Base-by-base conservation (phyloP, 2,329 filamentous ascomycete species). In the Xylaria sp. region DNA sequence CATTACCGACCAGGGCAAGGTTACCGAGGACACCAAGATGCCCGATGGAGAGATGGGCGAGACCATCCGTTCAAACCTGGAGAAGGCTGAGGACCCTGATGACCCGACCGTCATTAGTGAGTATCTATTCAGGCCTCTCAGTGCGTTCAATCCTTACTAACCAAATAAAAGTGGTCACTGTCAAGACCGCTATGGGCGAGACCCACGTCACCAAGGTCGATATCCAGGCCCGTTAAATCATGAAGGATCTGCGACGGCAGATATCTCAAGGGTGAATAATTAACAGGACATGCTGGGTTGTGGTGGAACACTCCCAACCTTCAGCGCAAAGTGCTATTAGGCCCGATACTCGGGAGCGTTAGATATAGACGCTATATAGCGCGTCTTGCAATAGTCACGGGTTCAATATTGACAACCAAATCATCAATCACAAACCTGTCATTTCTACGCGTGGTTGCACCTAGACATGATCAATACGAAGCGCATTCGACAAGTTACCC, bases 121-220 rank as follows among this genome's bases (percentile, higher is more conserved):
- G 28, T 59, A 6, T 4, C 44, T 42, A 23, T 38, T 23, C 11
- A 23, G 26, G 20, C 20, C 7, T 48, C 54, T n/a, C 4, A 6
- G 4, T 3, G 15, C 15, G 17, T 51, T 51, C 2, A 2, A n/a
- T 23, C 5, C 4, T 15, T 26, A 10, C 51, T 69, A 62, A 68
- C 42, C 0, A 48, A 28, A 42, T n/a, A 26, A 56, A 73, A 97
- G 94, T 94, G 84, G 91, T 98, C 78, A 92, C 95, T 78, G 90
- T 99, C 82, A 92, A 97, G 81, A 93, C 93, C 78, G 90, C 96
- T 81, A 99, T 99, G 96, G 93, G 93, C 81, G 95, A 99, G 86
- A 93, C 98, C 88, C 85, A 88, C 78, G 92, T 91, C 80, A 91
- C 97, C 81, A 94, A 97, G 81, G 92, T 90, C 85, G 98, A 98